Evolutionary conservation across 1,139 yeast genomes (phyloP).

Genomic region (Eremothecium sinecaudum): DNA sequence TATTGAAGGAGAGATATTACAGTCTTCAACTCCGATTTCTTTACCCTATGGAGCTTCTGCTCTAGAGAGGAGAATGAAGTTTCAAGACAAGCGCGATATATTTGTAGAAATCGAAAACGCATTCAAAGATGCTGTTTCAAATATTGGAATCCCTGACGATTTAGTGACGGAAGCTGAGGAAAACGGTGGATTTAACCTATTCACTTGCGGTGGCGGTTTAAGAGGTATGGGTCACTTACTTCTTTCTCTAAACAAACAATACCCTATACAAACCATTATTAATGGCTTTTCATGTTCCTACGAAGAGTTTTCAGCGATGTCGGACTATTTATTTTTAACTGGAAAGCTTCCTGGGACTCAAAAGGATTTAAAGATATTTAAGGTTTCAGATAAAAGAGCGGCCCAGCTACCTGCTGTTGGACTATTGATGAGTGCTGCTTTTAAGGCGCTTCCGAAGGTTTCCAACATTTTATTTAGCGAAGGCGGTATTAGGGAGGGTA

Average conservation of each 20-base stretch:
- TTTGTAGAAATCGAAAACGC: conserved; percentile 41
- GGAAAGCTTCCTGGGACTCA: conserved; percentile 33
- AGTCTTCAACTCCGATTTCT: conserved; percentile 48
- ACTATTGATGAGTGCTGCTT: conserved; percentile 47
- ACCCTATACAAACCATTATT: conserved; percentile 52
- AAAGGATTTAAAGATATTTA: conserved; percentile 37
- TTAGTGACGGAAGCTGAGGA: conserved; percentile 38
- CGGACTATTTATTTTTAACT: conserved; percentile 41
- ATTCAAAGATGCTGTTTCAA: conserved; percentile 39
- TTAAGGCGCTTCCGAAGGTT: conserved; percentile 47
- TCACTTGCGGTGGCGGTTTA: conserved; percentile 60
- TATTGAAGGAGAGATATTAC: conserved; percentile 41
- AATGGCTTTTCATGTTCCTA: conserved; percentile 53
- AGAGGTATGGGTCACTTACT: conserved; percentile 54
- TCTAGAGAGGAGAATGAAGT: conserved; percentile 41
- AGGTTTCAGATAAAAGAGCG: conserved; percentile 53
- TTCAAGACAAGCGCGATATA: conserved; percentile 38
- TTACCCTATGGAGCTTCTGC: conserved; percentile 64
- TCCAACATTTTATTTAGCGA: conserved; percentile 55
- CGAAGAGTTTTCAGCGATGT: conserved; percentile 39
- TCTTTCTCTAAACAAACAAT: conserved; percentile 42
- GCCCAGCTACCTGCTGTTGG: conserved; percentile 58
- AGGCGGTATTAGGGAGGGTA: conserved; percentile 68
- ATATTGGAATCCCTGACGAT: conserved; percentile 38
- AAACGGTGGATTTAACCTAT: conserved; percentile 50